Base-by-base conservation (phyloP, 2,329 filamentous ascomycete species). In the Scortechinia acanthostroma region DNA sequence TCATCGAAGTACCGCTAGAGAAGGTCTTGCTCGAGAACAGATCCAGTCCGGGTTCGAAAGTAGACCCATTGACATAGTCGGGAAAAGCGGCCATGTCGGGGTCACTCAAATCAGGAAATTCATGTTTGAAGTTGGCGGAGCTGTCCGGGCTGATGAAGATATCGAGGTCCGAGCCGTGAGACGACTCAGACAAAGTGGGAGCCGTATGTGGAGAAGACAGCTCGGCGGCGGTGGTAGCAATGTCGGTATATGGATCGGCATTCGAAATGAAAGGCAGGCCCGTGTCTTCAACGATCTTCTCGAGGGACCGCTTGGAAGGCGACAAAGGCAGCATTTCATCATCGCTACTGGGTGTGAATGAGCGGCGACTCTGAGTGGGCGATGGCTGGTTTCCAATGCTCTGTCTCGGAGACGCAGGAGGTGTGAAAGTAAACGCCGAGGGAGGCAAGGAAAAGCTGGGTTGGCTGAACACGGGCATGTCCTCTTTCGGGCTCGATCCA, bases 131-230 rank as follows among this genome's bases (percentile, higher is more conserved):
- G n/a, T 42, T 52, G 42, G 45, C 53, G 42, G 56, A 52, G 20
- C 56, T 47, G 43, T 61, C 59, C 48, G 61, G 58, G 35, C 55
- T 60, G 46, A 64, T 64, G 47, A 67, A 67, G 16, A 66, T 56
- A 47, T 66, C 64, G 16, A 68, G 58, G 23, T 65, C 61, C 1
- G 62, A 60, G 17, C 57, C 58, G 6, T 58, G 53, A 1, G 60
- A 56, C 3, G 60, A 60, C 43, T 58, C 58, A 4, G 55, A 52
- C 33, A 65, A 49, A 2, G 59, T 62, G 2, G 64, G 59, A 3
- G 57, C 59, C 2, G 57, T 57, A 42, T 58, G 57, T n/a, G 61
- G 58, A 14, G 62, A 65, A 37, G 61, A 64, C 43, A 65, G 47
- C 15, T 56, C 53, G 40, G 60, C 55, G 37, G 49, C 6, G 6